Base-by-base conservation (phyloP, 345 rosid genomes). In the Pistacia integerrima region DNA sequence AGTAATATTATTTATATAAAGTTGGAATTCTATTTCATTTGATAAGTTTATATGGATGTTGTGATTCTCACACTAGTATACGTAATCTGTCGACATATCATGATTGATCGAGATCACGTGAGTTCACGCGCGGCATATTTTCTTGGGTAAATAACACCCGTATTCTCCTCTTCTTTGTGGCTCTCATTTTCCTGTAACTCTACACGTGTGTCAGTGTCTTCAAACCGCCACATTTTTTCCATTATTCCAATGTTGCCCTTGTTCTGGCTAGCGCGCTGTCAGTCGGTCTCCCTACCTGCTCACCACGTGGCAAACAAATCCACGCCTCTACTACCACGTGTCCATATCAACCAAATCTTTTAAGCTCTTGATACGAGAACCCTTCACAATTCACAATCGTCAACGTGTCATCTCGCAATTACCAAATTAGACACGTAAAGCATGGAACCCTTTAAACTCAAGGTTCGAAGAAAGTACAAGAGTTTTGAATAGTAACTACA, bases 361-460 rank as follows among this genome's bases (percentile, higher is more conserved):
- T 4, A 2, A 18, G 1, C 16, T 1, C 0, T 0, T 30, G 14
- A 56, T 41, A 16, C 46, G 44, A 13, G 25, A 25, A 54, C 65
- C 41, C 17, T 14, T 74, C 4, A 2, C 16, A 9, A 2, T 14
- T 74, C 4, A 2, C 16, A 9, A 2, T 9, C 46, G 7, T 3
- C 62, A 55, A 70, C 82, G 70, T 69, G 55, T 70, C 49, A 0
- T 0, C 18, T 0, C 33, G 3, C 13, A 64, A 62, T 18, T 67
- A 74, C 73, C 11, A 13, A 41, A 61, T 28, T 49, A 20, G 76
- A 61, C 68, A 61, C 59, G 58, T 30, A 52, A 6, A 73, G 25
- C 25, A 25, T 25, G 25, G 25, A 25, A 1, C 2, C 16, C 11
- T 2, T 1, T 0, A 25, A 25, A 16, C 4, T 46, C 33, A 30